Evolutionary conservation across 1,139 yeast species (phyloP).

Genomic region (Yarrowia galli): DNA sequence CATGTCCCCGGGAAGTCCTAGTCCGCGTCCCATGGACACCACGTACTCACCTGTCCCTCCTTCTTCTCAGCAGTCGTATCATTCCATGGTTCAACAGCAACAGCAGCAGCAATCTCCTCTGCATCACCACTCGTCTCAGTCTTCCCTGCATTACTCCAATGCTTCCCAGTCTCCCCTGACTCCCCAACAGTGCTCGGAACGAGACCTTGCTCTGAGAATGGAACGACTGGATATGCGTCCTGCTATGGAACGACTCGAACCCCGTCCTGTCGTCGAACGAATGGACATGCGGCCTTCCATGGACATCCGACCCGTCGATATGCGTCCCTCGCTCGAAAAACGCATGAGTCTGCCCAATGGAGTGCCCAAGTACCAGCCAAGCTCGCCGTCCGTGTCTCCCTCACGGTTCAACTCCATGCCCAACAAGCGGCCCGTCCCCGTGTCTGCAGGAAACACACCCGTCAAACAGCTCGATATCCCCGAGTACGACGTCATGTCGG

Average conservation of each 20-base stretch:
- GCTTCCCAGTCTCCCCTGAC: slow-evolving; percentile 1
- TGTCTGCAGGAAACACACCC: slow-evolving; percentile 21
- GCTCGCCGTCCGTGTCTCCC: slow-evolving; percentile 6
- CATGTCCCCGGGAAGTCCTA: slow-evolving; percentile 16
- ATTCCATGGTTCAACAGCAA: no score
- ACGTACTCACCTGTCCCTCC: neutral
- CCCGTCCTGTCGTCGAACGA: neutral
- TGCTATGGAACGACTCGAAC: neutral
- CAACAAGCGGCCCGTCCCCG: slow-evolving; percentile 24
- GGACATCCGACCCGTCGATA: neutral
- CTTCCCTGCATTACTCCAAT: neutral
- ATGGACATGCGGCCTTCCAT: neutral
- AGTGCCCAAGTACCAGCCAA: slow-evolving; percentile 25
- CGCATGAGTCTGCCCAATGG: slow-evolving; percentile 25
- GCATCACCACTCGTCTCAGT: slow-evolving; percentile 2
- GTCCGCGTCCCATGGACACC: neutral
- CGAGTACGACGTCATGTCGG: slow-evolving; percentile 18
- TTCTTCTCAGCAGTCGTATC: neutral
- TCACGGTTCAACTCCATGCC: slow-evolving; percentile 37
- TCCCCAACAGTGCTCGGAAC: slow-evolving; percentile 12
- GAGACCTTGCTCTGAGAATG: slow-evolving; percentile 12
- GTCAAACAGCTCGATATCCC: slow-evolving; percentile 31
- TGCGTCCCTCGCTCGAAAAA: slow-evolving; percentile 25
- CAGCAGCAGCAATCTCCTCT: neutral
- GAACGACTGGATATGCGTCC: slow-evolving; percentile 21